A percentile compares a stretch with the other conserved stretches of the same genome.
These are phyloP conservation scores for Penicillium sp. DNA, from an alignment of 2,329 filamentous ascomycete species.

Conservation along the genomic window DNA sequence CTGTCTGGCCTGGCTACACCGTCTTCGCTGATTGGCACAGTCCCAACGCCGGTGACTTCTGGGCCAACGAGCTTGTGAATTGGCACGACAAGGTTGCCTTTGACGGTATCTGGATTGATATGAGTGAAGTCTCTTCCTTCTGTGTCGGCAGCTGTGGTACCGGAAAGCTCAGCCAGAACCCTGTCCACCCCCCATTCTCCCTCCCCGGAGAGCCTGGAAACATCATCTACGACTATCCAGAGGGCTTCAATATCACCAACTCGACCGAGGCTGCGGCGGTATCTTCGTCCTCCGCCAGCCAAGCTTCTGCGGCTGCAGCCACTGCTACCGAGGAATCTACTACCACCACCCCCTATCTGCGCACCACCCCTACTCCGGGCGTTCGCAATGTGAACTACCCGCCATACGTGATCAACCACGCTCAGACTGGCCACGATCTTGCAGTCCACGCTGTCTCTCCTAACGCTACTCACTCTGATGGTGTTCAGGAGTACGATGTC, in stretches of 20 bases:
- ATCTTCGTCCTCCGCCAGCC: slow-evolving; percentile 55
- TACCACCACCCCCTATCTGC: slow-evolving; percentile 53
- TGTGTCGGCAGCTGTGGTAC: slow-evolving; percentile 73
- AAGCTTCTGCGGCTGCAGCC: slow-evolving; percentile 48
- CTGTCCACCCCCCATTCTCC: slow-evolving; percentile 65
- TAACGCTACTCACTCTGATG: slow-evolving; percentile 75
- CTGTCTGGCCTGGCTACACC: slow-evolving; percentile 61
- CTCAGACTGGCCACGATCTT: slow-evolving; percentile 64
- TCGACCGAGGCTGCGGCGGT: slow-evolving; percentile 65
- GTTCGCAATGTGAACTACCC: slow-evolving; percentile 70
- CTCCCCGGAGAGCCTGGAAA: slow-evolving; percentile 67
- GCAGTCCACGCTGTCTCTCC: slow-evolving; percentile 72
- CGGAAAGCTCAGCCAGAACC: slow-evolving; percentile 65
- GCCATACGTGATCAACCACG: slow-evolving; percentile 75
- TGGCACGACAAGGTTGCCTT: slow-evolving; percentile 58
- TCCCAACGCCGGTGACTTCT: slow-evolving; percentile 60
- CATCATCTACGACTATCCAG: slow-evolving; percentile 63
- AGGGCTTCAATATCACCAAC: slow-evolving; percentile 70
- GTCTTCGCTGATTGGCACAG: slow-evolving; percentile 65
- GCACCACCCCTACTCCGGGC: slow-evolving; percentile 63
- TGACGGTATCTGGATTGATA: slow-evolving; percentile 62
- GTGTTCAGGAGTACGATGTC: slow-evolving; percentile 74
- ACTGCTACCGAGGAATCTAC: slow-evolving; percentile 29
- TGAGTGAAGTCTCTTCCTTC: slow-evolving; percentile 64
- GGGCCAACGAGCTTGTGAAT: slow-evolving; percentile 55